These are phyloP conservation scores for Vitis hybrid DNA, from an alignment of 177 flowering plant genomes.

Conservation along the genomic window DNA sequence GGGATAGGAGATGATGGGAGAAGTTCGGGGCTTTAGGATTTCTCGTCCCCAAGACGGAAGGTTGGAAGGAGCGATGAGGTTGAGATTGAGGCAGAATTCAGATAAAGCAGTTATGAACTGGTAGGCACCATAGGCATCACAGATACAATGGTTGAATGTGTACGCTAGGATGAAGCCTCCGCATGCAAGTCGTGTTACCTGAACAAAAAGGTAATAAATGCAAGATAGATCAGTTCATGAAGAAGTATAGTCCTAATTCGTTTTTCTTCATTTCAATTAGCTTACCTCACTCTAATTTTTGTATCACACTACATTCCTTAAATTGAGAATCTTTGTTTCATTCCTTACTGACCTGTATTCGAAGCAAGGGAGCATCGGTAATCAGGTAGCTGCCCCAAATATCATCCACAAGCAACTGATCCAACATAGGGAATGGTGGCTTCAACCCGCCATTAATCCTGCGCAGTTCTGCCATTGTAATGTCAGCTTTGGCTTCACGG, in stretches of 20 bases:
- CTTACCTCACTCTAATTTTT: no score
- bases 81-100: no score
- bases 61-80: constrained; percentile 8
- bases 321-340: neutral
- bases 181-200: constrained; percentile 26
- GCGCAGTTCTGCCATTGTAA: constrained; percentile 14
- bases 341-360: constrained; percentile 19
- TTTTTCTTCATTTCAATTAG: no score
- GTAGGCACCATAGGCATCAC: constrained; percentile 26
- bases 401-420: constrained; percentile 24
- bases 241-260: no score
- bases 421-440: constrained; percentile 26
- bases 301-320: no score
- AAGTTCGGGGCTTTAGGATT: constrained; percentile 17
- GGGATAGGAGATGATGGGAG: constrained; percentile 12
- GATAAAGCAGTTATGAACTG: constrained; percentile 16
- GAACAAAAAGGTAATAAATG: neutral
- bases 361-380: constrained; percentile 27
- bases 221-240: no score
- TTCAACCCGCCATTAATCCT: constrained; percentile 14
- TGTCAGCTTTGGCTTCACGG: constrained; percentile 17
- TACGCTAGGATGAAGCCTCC: constrained; percentile 34
- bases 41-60: constrained; percentile 27
- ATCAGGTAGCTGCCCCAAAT: constrained; percentile 23
- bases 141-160: constrained; percentile 32